Percentiles rank a stretch among this genome's conserved stretches.
Conservation (phyloP, 1,139 yeast genomes). For the Meyerozyma guilliermondii region DNA sequence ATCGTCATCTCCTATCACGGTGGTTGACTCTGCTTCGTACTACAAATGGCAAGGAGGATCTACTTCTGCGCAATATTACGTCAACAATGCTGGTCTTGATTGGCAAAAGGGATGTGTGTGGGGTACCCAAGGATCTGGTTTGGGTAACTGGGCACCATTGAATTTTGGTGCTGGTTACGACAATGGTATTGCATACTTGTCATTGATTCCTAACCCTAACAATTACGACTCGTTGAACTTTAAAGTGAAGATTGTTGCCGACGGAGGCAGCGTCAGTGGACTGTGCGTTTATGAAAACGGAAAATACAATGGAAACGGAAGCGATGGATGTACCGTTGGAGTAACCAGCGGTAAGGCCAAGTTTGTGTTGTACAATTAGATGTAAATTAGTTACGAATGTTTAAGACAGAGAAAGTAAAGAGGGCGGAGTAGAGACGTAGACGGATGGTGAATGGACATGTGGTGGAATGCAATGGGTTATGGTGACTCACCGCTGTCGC, state of each 20-base stretch:
- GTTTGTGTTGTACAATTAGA: conserved; percentile 49
- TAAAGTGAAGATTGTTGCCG: conserved; percentile 72
- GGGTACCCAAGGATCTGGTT: conserved; percentile 75
- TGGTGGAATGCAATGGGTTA: too few relatives aligned
- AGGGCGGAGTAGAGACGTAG: too few relatives aligned
- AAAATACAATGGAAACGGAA: conserved; percentile 58
- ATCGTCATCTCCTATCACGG: conserved; percentile 59
- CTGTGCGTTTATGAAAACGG: conserved; percentile 80
- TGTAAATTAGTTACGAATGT: background rate
- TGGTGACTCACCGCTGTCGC: too few relatives aligned
- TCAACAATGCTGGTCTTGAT: conserved; percentile 91
- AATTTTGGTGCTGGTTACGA: conserved; percentile 90
- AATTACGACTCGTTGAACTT: conserved; percentile 72
- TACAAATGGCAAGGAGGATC: conserved; percentile 76
- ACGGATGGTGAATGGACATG: too few relatives aligned
- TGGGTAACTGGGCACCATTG: conserved; percentile 98
- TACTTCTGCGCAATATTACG: conserved; percentile 95
- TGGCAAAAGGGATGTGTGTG: conserved; percentile 88
- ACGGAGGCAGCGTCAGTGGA: conserved; percentile 67
- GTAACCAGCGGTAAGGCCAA: conserved; percentile 79
- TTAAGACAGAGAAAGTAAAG: background rate
- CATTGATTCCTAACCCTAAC: conserved; percentile 95
- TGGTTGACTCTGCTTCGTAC: conserved; percentile 72
- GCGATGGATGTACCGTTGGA: conserved; percentile 90
- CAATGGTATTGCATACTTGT: conserved; percentile 75